Conservation (phyloP, 2,329 filamentous ascomycete genomes). For the Ciborinia camelliae region DNA sequence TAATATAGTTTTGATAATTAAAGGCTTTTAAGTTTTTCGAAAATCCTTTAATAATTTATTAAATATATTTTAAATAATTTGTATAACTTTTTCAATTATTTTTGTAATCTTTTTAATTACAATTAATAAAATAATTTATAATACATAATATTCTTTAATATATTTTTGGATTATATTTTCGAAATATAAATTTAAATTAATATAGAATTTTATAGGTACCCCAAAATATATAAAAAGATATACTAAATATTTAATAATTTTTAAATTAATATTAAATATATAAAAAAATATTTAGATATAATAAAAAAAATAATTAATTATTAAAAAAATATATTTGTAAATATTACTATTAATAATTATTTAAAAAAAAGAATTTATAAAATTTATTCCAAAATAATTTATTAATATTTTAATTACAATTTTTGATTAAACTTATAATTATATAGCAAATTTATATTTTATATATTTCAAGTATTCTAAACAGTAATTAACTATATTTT, state of each 20-base stretch:
- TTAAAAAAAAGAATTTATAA: background rate
- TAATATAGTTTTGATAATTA: background rate
- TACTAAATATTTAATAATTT: background rate
- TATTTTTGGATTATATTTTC: background rate
- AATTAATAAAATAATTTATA: background rate
- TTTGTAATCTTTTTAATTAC: background rate
- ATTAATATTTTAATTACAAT: background rate
- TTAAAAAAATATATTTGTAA: background rate
- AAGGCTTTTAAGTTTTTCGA: background rate
- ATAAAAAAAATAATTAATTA: background rate
- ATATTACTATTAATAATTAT: background rate
- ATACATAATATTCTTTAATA: background rate
- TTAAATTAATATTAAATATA: background rate
- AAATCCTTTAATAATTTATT: background rate
- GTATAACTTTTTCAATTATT: background rate
- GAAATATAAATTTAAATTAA: background rate
- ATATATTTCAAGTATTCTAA: background rate
- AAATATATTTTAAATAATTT: background rate
- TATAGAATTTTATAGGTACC: background rate
- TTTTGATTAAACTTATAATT: background rate
- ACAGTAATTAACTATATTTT: background rate
- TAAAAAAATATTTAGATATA: background rate
- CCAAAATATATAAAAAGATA: background rate
- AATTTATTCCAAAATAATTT: background rate
- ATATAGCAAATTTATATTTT: background rate